These are phyloP conservation scores for Gossypium sturtianum DNA, from an alignment of 345 rosid genomes.

Conservation along the genomic window DNA sequence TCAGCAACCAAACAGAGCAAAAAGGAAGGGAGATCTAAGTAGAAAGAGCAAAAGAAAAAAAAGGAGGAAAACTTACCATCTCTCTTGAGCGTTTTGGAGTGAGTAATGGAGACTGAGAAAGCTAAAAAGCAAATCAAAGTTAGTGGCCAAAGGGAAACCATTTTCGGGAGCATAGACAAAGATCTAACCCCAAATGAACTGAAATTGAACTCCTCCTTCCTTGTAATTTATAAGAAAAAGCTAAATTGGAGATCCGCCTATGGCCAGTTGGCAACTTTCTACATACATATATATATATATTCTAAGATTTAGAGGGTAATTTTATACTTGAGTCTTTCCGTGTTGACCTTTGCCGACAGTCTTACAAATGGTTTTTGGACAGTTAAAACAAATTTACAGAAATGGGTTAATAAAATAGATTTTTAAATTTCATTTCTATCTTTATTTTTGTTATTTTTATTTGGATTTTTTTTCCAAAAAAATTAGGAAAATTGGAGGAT, in stretches of 20 bases:
- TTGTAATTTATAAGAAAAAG: background rate
- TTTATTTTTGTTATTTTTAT: too few relatives aligned
- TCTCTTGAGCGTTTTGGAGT: conserved; percentile 67
- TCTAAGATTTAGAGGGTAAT: background rate
- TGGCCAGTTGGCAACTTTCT: too few relatives aligned
- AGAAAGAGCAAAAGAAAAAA: background rate
- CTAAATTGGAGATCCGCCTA: background rate
- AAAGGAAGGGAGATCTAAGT: conserved; percentile 1
- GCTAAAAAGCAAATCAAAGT: conserved; percentile 27
- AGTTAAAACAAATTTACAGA: background rate
- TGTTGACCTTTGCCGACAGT: background rate
- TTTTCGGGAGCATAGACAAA: background rate
- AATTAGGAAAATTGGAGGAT: too few relatives aligned
- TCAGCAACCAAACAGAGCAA: background rate
- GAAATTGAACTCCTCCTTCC: background rate
- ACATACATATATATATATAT: background rate
- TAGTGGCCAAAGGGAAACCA: conserved; percentile 13
- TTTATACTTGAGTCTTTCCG: background rate
- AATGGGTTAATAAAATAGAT: background rate
- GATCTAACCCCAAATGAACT: background rate
- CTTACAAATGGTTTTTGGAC: background rate
- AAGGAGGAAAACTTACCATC: conserved; percentile 26
- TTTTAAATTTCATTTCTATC: too few relatives aligned
- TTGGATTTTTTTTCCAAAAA: too few relatives aligned
- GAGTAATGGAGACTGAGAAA: conserved; percentile 25